Evolutionary conservation across 1,284 basidiomycete species (phyloP).

Genomic region (Laetiporus sulphureus): DNA sequence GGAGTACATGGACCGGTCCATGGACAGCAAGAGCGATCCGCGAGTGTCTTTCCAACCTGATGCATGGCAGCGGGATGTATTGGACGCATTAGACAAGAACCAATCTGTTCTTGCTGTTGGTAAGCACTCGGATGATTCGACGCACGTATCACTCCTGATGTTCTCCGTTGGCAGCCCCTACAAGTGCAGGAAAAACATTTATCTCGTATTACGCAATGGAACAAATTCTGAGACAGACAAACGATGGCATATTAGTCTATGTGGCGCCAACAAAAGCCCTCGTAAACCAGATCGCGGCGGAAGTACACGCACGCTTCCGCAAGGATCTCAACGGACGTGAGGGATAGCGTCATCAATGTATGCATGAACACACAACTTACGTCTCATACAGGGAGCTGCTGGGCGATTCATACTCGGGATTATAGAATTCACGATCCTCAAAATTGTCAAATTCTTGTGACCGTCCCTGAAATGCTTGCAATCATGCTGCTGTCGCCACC

Average conservation of each 20-base stretch:
- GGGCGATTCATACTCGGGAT: slow-evolving; percentile 67
- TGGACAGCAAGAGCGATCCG: slow-evolving; percentile 51
- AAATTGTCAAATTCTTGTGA: slow-evolving; percentile 65
- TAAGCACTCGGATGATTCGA: slow-evolving; percentile 24
- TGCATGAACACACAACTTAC: not conserved
- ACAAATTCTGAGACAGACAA: slow-evolving; percentile 48
- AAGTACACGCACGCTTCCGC: slow-evolving; percentile 62
- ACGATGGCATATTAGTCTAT: slow-evolving; percentile 65
- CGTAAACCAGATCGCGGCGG: slow-evolving; percentile 62
- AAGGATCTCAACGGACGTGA: slow-evolving; percentile 48
- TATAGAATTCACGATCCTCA: slow-evolving; percentile 56
- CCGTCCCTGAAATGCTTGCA: slow-evolving; percentile 62
- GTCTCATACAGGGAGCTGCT: slow-evolving; percentile 41
- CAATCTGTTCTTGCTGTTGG: slow-evolving; percentile 61
- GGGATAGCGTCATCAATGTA: not conserved
- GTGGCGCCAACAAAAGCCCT: slow-evolving; percentile 70
- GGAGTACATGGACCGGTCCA: slow-evolving; percentile 64
- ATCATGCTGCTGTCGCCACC: slow-evolving; percentile 64
- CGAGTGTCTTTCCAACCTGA: slow-evolving; percentile 62
- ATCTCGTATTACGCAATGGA: slow-evolving; percentile 76
- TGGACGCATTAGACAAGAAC: slow-evolving; percentile 55
- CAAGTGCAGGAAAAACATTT: slow-evolving; percentile 69
- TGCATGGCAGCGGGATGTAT: slow-evolving; percentile 60
- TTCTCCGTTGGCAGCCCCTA: slow-evolving; percentile 38
- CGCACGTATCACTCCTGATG: not conserved